Conservation (phyloP, 1,284 basidiomycete genomes). For the Tilletiopsis washingtonensis region DNA sequence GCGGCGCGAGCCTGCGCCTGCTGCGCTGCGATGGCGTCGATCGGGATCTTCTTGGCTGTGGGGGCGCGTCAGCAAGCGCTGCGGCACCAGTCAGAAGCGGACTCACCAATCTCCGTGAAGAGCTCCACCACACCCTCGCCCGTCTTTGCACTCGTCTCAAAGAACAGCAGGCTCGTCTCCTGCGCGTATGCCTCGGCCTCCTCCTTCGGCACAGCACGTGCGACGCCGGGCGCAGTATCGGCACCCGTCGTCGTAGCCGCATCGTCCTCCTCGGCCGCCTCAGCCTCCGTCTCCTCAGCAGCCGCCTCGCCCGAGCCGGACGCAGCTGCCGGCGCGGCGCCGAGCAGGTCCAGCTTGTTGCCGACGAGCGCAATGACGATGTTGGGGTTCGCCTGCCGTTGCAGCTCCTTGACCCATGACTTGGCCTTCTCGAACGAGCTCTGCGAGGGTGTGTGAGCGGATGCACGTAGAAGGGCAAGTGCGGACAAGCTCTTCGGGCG, state of each 20-base stretch:
- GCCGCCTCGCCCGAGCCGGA: constrained; percentile 14
- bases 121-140: constrained; percentile 93
- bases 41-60: constrained; percentile 40
- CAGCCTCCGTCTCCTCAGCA: constrained; percentile 10
- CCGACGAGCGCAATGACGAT: constrained; percentile 68
- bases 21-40: constrained; percentile 27
- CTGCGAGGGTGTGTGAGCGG: constrained; percentile 26
- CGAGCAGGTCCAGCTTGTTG: constrained; percentile 69
- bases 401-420: constrained; percentile 98
- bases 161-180: constrained; percentile 86
- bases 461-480: too few species aligned
- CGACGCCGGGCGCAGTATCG: constrained; percentile 8
- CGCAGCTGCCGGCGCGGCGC: constrained; percentile 30
- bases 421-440: constrained; percentile 97
- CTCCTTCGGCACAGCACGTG: constrained; percentile 52
- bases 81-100: neutral
- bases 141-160: constrained; percentile 96
- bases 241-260: constrained; percentile 51
- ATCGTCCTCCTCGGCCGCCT: constrained; percentile 29
- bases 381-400: constrained; percentile 96
- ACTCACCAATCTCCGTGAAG: constrained; percentile 67
- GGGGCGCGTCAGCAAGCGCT: constrained; percentile 1
- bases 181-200: constrained; percentile 94
- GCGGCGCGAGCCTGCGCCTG: constrained; percentile 4
- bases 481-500: neutral